These are phyloP conservation scores for Epichloe baconii DNA, from an alignment of 2,329 filamentous ascomycete species.

Conservation along the genomic window DNA sequence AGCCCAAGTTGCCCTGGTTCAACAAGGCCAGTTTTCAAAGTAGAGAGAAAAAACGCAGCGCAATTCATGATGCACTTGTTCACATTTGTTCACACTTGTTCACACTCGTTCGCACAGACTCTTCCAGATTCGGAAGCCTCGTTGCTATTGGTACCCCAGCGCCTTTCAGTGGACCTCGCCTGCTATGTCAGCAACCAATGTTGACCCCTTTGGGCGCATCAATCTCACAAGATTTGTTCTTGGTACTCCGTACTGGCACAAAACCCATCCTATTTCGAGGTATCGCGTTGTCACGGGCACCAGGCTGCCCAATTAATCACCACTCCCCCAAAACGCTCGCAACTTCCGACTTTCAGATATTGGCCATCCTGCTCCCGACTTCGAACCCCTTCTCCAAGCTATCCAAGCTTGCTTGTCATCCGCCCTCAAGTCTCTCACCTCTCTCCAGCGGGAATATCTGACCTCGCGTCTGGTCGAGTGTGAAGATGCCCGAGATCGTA, in stretches of 20 bases:
- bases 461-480: neutral
- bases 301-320: conserved; percentile 2
- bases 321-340: neutral
- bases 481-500: conserved; percentile 8
- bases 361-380: neutral
- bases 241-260: neutral
- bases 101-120: too few relatives aligned
- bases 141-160: neutral
- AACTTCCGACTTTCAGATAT: neutral
- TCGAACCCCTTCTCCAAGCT: neutral
- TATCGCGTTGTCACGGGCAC: neutral
- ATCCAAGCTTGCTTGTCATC: too few relatives aligned
- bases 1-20: too few relatives aligned
- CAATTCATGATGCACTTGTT: too few relatives aligned
- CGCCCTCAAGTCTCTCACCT: neutral
- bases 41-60: too few relatives aligned
- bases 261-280: neutral
- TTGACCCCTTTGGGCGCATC: neutral
- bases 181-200: neutral
- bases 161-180: neutral
- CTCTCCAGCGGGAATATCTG: neutral
- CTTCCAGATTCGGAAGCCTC: neutral
- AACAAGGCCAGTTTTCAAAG: too few relatives aligned
- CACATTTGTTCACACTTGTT: too few relatives aligned
- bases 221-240: neutral